Base-by-base conservation (phyloP, 2,329 filamentous ascomycete genomes). In the Chaetomiaceae sp. region DNA sequence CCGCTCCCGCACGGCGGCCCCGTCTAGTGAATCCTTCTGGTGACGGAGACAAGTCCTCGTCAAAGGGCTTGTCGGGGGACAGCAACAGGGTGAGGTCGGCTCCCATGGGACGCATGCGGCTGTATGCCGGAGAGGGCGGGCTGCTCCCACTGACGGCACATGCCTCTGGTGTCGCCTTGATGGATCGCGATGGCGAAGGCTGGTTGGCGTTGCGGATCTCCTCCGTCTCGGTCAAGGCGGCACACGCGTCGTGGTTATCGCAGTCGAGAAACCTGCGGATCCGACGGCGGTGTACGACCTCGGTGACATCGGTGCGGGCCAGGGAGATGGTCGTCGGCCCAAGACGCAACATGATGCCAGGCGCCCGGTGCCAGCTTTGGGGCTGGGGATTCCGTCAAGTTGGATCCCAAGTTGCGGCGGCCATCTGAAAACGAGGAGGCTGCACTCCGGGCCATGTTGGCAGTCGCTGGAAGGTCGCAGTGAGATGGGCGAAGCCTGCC, bases 301-400 rank as follows among this genome's bases (percentile, higher is more conserved):
- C 70, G 53, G 71, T 68, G 46, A 76, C 69, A 58, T 77, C 75
- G 12, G 68, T 62, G 56, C 71, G 67, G 42, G 71, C 69, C 53
- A 77, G 51, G 27, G 65, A 66, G 45, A 76, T 67, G 4, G 65
- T 63, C 1, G 74, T 75, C 17, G 71, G 69, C 23, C 59, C 57
- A 50, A 73, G 65, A 47, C 73, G 72, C 23, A 77, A 58, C 74
- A 77, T 77, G 9, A 48, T 64, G 56, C 11, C 17, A 20, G 22
- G 33, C n/a, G 22, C 39, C 37, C 25, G 43, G 14, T 25, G 33
- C 6, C 37, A 22, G 23, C 3, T 31, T 47, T 9, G 4, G 15
- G n/a, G n/a, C n/a, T n/a, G n/a, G n/a, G n/a, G n/a, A n/a, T n/a
- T n/a, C n/a, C n/a, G n/a, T n/a, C n/a, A n/a, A n/a, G n/a, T n/a